Conservation (phyloP, 2,329 filamentous ascomycete genomes). For the Claviceps sorghi region DNA sequence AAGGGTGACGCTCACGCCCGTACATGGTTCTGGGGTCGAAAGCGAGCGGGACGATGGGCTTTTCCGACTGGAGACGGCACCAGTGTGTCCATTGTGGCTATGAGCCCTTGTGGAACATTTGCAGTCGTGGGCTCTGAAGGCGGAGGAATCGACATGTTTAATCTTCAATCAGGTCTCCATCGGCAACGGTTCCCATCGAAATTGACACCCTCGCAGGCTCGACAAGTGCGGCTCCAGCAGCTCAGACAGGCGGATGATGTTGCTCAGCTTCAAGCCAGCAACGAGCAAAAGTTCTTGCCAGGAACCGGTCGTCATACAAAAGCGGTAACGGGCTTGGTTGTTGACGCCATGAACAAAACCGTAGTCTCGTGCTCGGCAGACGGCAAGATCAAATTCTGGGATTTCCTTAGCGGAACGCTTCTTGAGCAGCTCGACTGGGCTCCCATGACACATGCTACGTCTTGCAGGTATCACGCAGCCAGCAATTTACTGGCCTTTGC, state of each 20-base stretch:
- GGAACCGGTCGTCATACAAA: conserved; percentile 63
- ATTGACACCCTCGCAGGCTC: conserved; percentile 63
- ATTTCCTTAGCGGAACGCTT: conserved; percentile 71
- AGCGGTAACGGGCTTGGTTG: conserved; percentile 69
- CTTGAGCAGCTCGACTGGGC: conserved; percentile 74
- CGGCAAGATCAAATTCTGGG: conserved; percentile 95
- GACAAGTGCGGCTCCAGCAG: conserved; percentile 56
- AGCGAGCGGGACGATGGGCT: conserved; percentile 82
- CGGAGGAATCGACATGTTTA: conserved; percentile 87
- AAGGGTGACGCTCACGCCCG: conserved; percentile 69
- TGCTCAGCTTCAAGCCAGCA: conserved; percentile 35
- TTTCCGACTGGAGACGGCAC: conserved; percentile 72
- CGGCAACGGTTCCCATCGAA: conserved; percentile 75
- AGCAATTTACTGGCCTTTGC: conserved; percentile 79
- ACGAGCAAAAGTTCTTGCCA: conserved; percentile 26
- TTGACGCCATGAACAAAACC: conserved; percentile 78
- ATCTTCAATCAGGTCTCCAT: conserved; percentile 82
- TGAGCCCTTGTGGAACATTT: conserved; percentile 89
- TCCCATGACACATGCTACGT: conserved; percentile 56
- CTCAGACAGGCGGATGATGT: conserved; percentile 44
- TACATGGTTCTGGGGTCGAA: conserved; percentile 97
- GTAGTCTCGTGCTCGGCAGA: conserved; percentile 80
- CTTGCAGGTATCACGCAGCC: conserved; percentile 63
- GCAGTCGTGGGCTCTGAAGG: conserved; percentile 73
- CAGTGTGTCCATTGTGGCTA: conserved; percentile 73